Evolutionary conservation across 176 grass and related monocot species (phyloP), one percentile per base, ranked within the genome.

Genomic region (Zoysia japonica): DNA sequence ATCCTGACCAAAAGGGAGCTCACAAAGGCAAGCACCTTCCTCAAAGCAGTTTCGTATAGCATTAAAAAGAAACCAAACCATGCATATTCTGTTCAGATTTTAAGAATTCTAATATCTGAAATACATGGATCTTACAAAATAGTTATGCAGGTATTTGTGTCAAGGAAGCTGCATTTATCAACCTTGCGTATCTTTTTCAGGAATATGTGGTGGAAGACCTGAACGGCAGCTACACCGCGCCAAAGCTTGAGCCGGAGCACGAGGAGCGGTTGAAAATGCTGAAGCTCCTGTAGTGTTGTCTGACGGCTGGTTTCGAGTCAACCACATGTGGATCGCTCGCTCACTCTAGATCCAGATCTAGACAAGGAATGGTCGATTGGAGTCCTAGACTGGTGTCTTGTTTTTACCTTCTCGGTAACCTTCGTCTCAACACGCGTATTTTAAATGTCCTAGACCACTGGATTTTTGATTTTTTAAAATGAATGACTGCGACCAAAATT

Each of bases 161-260:
- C 6, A 6, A 44, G 14, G 51, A 5, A 37, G 14, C 36, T 67
- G 20, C 9, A 54, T 64, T 66, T 54, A 6, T 81, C 36, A 49
- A 71, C 1, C 42, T 41, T 79, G 36, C 49, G 48, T 53, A 44
- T 53, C 16, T 80, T 62, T 12, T 62, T 70, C 84, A 99, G 96
- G 96, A 99, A 68, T 99, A 99, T 46, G 88, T 95, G 16, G 92
- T 99, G 72, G 90, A 95, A 80, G 96, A 99, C 39, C 96, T 95
- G 12, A 75, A 74, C 4, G 96, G 96, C 36, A 92, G 67, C 70
- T 99, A 99, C 75, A 83, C 88, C 1, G 57, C 86, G 13, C 88
- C 96, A 6, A 95, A 99, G 83, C 86, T 95, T 81, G 96, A 99
- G 63, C 81, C 88, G 0, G 92, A 95, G 78, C 92, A 99, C 1